Evolutionary conservation across 2,329 filamentous ascomycete species (phyloP).

Genomic region (Neofusicoccum kwambonambiense): DNA sequence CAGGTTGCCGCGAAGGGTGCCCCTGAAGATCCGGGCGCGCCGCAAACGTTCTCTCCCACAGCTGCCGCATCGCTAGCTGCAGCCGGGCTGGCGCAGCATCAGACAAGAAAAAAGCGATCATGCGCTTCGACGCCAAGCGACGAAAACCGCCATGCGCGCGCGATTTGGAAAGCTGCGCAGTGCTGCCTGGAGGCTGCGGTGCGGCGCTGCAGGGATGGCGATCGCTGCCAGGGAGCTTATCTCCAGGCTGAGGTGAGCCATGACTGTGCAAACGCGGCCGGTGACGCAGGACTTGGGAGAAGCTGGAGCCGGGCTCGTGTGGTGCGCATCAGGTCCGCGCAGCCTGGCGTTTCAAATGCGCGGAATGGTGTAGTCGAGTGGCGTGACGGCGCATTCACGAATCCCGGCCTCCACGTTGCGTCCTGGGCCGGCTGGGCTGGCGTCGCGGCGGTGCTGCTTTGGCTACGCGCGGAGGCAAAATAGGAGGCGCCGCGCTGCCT

Average conservation of each 20-base stretch:
- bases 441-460: background rate
- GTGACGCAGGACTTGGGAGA: background rate
- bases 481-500: background rate
- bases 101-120: constrained; percentile 10
- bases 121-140: background rate
- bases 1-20: background rate
- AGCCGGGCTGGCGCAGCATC: constrained; percentile 6
- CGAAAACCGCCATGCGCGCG: background rate
- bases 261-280: constrained; percentile 4
- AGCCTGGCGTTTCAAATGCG: constrained; percentile 12
- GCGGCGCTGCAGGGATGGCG: constrained; percentile 7
- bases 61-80: background rate
- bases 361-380: background rate
- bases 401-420: background rate
- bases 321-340: background rate
- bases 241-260: constrained; percentile 9
- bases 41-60: background rate
- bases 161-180: background rate
- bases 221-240: constrained; percentile 17
- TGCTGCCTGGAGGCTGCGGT: constrained; percentile 3
- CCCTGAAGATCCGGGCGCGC: constrained; percentile 15
- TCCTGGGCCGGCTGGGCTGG: background rate
- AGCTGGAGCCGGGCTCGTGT: constrained; percentile 12
- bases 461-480: background rate
- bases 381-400: constrained; percentile 4